Evolutionary conservation across 2,329 filamentous ascomycete species (phyloP).

Genomic region (Diaporthe amygdali): DNA sequence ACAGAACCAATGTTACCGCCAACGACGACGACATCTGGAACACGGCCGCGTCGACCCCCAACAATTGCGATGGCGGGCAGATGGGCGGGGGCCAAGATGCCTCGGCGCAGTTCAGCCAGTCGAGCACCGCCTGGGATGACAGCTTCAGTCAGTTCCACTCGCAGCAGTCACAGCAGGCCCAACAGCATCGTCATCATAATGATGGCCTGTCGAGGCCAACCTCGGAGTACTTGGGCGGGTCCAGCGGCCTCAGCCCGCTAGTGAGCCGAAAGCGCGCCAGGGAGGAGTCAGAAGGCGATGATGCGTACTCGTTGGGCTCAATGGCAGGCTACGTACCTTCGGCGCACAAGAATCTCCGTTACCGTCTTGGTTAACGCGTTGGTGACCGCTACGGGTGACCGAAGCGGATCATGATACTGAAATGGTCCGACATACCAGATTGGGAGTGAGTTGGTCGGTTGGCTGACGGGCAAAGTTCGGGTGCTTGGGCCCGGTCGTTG

Average conservation of each 20-base stretch:
- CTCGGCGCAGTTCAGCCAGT: constrained; percentile 19
- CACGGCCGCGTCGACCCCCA: constrained; percentile 5
- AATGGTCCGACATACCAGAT: background rate
- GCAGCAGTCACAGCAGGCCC: constrained; percentile 7
- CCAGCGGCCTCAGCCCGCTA: constrained; percentile 15
- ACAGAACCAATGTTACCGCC: background rate
- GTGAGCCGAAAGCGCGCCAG: constrained; percentile 21
- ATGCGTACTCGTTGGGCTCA: constrained; percentile 10
- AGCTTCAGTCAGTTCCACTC: constrained; percentile 14
- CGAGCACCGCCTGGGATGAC: constrained; percentile 11
- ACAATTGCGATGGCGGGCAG: background rate
- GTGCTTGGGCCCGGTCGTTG: background rate
- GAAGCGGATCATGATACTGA: background rate
- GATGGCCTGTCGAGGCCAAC: constrained; percentile 6
- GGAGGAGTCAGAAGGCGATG: constrained; percentile 21
- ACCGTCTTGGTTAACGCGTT: background rate
- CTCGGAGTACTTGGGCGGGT: constrained; percentile 14
- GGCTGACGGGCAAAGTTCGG: background rate
- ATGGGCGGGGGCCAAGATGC: background rate
- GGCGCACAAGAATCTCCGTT: constrained; percentile 9
- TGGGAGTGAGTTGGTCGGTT: background rate
- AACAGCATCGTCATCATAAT: background rate
- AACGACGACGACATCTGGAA: constrained; percentile 18
- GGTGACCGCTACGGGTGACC: background rate
- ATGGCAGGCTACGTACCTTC: constrained; percentile 18